Evolutionary conservation across 2,329 filamentous ascomycete genomes (phyloP).

Genomic region (Cladosporium phlei): DNA sequence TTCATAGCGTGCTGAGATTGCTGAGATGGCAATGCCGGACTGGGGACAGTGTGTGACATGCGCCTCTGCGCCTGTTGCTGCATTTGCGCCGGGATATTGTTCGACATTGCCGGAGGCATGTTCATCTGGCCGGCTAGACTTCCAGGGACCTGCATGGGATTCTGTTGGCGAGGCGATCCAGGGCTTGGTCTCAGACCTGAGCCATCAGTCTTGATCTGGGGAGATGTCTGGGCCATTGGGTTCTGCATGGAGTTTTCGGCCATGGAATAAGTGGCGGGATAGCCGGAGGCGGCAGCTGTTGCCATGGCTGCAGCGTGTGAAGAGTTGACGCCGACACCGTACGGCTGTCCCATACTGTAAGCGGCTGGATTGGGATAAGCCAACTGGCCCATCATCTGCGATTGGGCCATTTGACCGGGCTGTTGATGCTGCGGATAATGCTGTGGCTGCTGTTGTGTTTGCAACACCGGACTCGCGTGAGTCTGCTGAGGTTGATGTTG

Average conservation of each 20-base stretch:
- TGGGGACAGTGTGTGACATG: conserved; percentile 69
- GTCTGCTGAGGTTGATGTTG: conserved; percentile 40
- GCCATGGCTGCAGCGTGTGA: conserved; percentile 89
- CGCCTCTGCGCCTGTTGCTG: conserved; percentile 46
- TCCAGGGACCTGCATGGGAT: conserved; percentile 50
- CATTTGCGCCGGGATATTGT: conserved; percentile 30
- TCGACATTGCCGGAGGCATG: conserved; percentile 53
- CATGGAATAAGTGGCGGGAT: conserved; percentile 64
- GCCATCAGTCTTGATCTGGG: conserved; percentile 60
- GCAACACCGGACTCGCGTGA: conserved; percentile 67
- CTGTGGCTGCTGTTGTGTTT: conserved; percentile 59
- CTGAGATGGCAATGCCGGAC: conserved; percentile 51
- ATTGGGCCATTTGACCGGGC: conserved; percentile 54
- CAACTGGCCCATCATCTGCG: conserved; percentile 62
- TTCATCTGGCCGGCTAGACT: conserved; percentile 43
- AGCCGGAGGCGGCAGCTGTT: conserved; percentile 84
- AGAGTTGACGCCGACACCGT: conserved; percentile 62
- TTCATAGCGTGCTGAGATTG: conserved; percentile 44
- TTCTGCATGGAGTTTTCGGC: conserved; percentile 60
- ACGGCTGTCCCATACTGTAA: conserved; percentile 65
- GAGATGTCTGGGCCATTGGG: conserved; percentile 64
- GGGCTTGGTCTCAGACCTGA: conserved; percentile 53
- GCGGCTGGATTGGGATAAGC: conserved; percentile 71
- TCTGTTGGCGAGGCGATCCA: conserved; percentile 69
- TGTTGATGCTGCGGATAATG: conserved; percentile 55